phyloP scores from a whole-genome alignment of 352 stramenopile genomes.

The Saprolegnia diclina region DNA sequence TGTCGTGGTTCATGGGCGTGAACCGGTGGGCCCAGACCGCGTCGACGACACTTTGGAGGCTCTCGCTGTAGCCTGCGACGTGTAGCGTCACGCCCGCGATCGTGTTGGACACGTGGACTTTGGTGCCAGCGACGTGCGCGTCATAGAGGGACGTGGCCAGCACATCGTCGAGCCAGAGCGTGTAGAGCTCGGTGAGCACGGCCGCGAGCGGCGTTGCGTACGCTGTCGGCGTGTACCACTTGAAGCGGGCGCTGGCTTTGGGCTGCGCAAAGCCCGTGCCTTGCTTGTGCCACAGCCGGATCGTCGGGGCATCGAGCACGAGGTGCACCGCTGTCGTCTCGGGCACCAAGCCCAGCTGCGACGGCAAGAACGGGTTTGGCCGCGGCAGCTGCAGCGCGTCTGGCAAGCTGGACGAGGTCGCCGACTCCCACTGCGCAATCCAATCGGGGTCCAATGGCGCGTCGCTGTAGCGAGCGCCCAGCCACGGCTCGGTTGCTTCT shows the following conservation, averaged over 20 bases:
- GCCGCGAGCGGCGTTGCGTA: constrained; percentile 34
- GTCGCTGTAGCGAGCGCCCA: constrained; percentile 41
- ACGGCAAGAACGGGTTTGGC: constrained; percentile 37
- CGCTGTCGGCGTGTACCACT: constrained; percentile 33
- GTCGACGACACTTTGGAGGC: constrained; percentile 38
- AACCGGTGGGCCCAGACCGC: constrained; percentile 34
- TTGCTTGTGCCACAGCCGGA: constrained; percentile 45
- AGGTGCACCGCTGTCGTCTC: constrained; percentile 16
- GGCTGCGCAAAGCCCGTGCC: constrained; percentile 52
- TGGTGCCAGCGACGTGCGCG: constrained; percentile 30
- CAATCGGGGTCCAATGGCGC: constrained; percentile 30
- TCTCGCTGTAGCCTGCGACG: constrained; percentile 43
- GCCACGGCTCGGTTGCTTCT: constrained; percentile 39
- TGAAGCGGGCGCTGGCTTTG: constrained; percentile 50
- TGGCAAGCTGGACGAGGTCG: background rate
- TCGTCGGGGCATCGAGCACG: constrained; percentile 29
- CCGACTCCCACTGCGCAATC: constrained; percentile 29
- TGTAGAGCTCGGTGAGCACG: constrained; percentile 39
- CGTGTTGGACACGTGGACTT: constrained; percentile 38
- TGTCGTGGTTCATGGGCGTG: constrained; percentile 31
- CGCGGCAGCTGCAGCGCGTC: constrained; percentile 34
- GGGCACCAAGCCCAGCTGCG: constrained; percentile 32
- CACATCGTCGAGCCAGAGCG: constrained; percentile 38
- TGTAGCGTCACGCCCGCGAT: constrained; percentile 42
- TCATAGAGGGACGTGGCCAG: constrained; percentile 40